Conservation (phyloP, 768 basidiomycete genomes). For the Fibroporia radiculosa region DNA sequence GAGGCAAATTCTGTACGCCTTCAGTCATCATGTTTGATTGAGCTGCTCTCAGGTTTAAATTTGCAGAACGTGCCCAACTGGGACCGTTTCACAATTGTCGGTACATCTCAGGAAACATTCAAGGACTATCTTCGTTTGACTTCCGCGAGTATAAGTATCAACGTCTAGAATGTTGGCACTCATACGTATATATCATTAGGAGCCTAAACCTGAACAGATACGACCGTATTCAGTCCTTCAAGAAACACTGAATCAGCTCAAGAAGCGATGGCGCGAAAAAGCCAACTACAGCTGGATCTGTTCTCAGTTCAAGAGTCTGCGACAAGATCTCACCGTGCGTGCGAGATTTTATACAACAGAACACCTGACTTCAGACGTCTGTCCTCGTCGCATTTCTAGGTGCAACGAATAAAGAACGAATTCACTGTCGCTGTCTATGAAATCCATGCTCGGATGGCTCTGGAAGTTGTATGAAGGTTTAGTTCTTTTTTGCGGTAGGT, state of each 20-base stretch:
- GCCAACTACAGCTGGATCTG: constrained; percentile 84
- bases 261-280: constrained; percentile 81
- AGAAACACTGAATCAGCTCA: constrained; percentile 80
- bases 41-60: constrained; percentile 1
- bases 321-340: constrained; percentile 95
- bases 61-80: constrained; percentile 94
- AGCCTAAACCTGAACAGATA: constrained; percentile 91
- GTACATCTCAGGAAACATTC: constrained; percentile 82
- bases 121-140: constrained; percentile 95
- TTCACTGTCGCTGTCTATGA: constrained; percentile 98
- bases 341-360: not conserved
- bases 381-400: constrained; percentile 38
- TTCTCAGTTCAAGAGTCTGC: constrained; percentile 95
- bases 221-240: constrained; percentile 81
- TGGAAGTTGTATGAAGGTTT: constrained; percentile 65
- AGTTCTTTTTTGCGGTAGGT: constrained; percentile 3
- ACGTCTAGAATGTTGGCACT: not conserved
- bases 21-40: constrained; percentile 31
- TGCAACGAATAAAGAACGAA: constrained; percentile 97
- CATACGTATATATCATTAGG: constrained; percentile 37
- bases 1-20: constrained; percentile 62
- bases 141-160: constrained; percentile 46
- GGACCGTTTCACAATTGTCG: constrained; percentile 94
- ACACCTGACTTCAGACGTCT: constrained; percentile 1
- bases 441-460: constrained; percentile 94